Base-by-base conservation (phyloP, 441 rosid genomes). In the Populus hybrid region DNA sequence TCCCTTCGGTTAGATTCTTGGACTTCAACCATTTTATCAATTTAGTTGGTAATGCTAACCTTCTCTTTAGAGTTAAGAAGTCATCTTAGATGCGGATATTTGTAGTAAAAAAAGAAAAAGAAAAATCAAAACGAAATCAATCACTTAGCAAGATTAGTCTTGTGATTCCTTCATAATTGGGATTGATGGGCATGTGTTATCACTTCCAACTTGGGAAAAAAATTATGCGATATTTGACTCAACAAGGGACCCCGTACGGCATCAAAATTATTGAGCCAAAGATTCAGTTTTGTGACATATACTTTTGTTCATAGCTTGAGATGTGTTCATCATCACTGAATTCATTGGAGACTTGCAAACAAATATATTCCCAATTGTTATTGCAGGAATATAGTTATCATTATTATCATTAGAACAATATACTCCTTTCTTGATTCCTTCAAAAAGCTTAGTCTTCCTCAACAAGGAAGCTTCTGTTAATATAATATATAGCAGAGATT, bases 361-460 rank as follows among this genome's bases (percentile, higher is more conserved):
- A 61, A 2, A 3, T 21, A 21, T 61, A 61, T 63, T 63, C 70
- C 38, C 70, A 67, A 7, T 32, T 67, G 36, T 2, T 7, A 1
- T 32, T 30, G 38, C 70, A 67, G 18, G 59, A 70, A 70, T 70
- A 70, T 68, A 2, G 32, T n/a, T 9, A 28, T 35, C 57, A 24
- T 71, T 2, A 10, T 42, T 0, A 46, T 12, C 6, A 50, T 10
- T 12, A 36, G 26, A n/a, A 71, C 57, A 23, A 18, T 23, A 7
- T 0, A 67, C 18, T 26, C 20, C 40, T 63, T 71, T 30, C 34
- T 38, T 20, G 50, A 71, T 71, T 38, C 70, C 24, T 63, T 11
- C 23, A 21, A 23, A 36, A 66, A 14, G 38, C 10, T 30, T 24
- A 20, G 69, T 74, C 78, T 79, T 79, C 36, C 53, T 74, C 53